Evolutionary conservation across 2,329 filamentous ascomycete genomes (phyloP), one percentile per base, ranked within the genome.

Genomic region (Fonsecaea pedrosoi): DNA sequence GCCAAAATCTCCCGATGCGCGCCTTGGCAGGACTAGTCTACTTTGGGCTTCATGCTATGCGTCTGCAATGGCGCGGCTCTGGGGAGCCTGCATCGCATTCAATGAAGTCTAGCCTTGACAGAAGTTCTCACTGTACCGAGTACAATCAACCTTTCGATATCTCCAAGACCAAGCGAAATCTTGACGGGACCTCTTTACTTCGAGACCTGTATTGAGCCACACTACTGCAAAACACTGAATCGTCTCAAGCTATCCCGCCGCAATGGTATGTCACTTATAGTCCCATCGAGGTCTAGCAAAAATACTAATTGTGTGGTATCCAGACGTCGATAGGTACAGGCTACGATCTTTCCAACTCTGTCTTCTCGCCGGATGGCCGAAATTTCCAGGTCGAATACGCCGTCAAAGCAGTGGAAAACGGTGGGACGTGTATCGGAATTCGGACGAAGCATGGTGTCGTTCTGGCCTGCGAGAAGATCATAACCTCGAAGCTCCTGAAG

Each of bases 371-470:
- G 73, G 95, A 99, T 83, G 95, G 95, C 78, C 92, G 95, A 75
- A 99, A 99, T 82, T 99, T 99, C 82, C 95, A 99, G 83, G 88
- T 90, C 81, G 95, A 99, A 86, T 99, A 99, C 81, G 95, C 95
- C 73, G 91, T 96, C 75, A 99, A 99, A 86, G 95, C 95, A 64
- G 95, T 99, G 71, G 95, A 99, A 84, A 98, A 96, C 77, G 95
- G 94, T 73, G 94, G 95, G 77, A 99, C 95, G 63, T 93, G 94
- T 62, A 89, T 99, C 80, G 95, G 95, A 74, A 97, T 99, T 81
- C 88, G 93, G 79, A 97, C 93, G 87, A 97, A 96, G 83, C 93
- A 98, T 80, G 95, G 95, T 71, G 92, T 99, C 61, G 93, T 99
- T 70, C 87, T 99, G 73, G 95, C 95, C 50, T 90, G 97, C 69